Conservation (phyloP, 805 yeast species). For the Zygosaccharomyces rouxii region DNA sequence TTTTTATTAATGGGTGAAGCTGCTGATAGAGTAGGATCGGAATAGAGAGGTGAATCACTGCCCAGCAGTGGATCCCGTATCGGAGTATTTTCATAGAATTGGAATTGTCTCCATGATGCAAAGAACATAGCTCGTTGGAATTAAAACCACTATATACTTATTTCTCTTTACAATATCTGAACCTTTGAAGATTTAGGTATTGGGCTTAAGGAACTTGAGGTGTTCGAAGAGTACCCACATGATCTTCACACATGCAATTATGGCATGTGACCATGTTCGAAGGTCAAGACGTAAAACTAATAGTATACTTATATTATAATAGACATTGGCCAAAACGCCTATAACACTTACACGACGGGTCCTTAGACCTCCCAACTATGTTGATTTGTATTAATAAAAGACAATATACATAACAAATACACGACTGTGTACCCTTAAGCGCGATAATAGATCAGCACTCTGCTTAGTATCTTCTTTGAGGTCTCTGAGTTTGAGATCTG, state of each 20-base stretch:
- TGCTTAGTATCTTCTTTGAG: slow-evolving; percentile 41
- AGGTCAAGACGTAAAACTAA: not conserved
- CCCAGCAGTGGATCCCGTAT: slow-evolving; percentile 77
- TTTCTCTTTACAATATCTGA: not conserved
- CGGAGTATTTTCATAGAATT: slow-evolving; percentile 78
- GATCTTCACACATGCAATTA: too few relatives aligned
- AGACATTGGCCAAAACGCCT: slow-evolving; percentile 1
- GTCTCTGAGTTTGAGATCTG: slow-evolving; percentile 70
- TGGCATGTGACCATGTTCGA: not conserved
- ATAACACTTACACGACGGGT: slow-evolving; percentile 1
- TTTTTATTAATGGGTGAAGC: slow-evolving; percentile 50
- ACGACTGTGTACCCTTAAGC: slow-evolving; percentile 9
- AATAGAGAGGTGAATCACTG: slow-evolving; percentile 59
- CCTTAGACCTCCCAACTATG: slow-evolving; percentile 11
- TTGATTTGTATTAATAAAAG: slow-evolving; percentile 15
- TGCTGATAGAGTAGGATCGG: slow-evolving; percentile 70
- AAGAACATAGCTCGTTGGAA: slow-evolving; percentile 18
- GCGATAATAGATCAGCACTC: slow-evolving; percentile 1
- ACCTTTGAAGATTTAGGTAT: not conserved
- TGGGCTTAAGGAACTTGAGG: not conserved
- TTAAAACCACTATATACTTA: not conserved
- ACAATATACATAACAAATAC: slow-evolving; percentile 17
- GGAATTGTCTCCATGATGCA: slow-evolving; percentile 70
- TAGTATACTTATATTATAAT: not conserved
- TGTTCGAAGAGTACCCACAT: too few relatives aligned